These are phyloP conservation scores for Phytophthora rubi DNA, from an alignment of 352 stramenopile genomes.

Conservation along the genomic window DNA sequence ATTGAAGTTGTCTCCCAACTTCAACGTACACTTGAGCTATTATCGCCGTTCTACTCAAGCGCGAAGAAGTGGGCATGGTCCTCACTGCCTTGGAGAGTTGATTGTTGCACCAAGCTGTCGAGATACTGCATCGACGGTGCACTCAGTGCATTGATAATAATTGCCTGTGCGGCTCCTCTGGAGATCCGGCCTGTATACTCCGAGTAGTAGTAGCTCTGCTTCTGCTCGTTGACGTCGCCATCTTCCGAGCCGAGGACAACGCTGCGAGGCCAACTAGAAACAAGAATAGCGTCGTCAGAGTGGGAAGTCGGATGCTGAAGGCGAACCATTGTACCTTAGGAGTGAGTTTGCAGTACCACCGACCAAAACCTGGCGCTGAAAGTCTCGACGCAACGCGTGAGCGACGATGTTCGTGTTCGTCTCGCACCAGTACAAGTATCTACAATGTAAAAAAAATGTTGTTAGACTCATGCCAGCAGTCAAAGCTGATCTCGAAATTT, in stretches of 20 bases:
- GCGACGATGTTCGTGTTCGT: slow-evolving; percentile 69
- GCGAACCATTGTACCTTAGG: slow-evolving; percentile 43
- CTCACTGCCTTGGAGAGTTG: slow-evolving; percentile 25
- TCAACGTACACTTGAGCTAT: not conserved
- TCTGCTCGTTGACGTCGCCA: slow-evolving; percentile 36
- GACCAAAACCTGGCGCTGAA: slow-evolving; percentile 56
- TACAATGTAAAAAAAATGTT: slow-evolving; percentile 18
- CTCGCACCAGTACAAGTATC: slow-evolving; percentile 77
- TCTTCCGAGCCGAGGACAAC: slow-evolving; percentile 52
- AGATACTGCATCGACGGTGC: slow-evolving; percentile 62
- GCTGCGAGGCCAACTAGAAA: slow-evolving; percentile 62
- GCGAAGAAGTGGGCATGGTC: slow-evolving; percentile 38
- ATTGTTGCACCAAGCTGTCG: slow-evolving; percentile 57
- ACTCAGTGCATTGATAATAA: slow-evolving; percentile 57
- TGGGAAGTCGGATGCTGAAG: not conserved
- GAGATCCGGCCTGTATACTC: slow-evolving; percentile 75
- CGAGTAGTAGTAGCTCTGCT: slow-evolving; percentile 55
- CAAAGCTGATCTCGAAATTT: not conserved
- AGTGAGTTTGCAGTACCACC: slow-evolving; percentile 57
- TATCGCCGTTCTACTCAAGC: slow-evolving; percentile 23
- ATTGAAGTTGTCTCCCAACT: not conserved
- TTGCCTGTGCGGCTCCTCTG: slow-evolving; percentile 23
- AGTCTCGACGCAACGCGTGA: slow-evolving; percentile 48
- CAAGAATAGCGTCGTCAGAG: not conserved
- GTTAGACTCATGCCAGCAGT: not conserved